Evolutionary conservation across 176 grass and related monocot genomes (phyloP), one percentile per base, ranked within the genome.

Genomic region (Avena eriantha): DNA sequence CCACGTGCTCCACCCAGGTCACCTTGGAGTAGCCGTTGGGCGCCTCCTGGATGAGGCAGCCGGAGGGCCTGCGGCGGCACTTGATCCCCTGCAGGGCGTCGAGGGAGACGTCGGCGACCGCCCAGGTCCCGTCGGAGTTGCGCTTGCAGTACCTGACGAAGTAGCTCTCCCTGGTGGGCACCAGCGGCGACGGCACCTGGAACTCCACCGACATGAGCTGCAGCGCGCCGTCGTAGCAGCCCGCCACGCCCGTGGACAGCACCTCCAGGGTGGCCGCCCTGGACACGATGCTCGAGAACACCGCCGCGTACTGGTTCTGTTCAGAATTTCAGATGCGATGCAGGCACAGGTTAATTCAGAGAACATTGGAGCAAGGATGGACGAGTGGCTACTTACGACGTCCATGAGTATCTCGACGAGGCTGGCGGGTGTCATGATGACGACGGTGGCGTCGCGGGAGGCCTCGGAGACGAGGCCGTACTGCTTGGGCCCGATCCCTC

Each of bases 121-220:
- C 94, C 97, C 97, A 99, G 9, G 87, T 91, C 9, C 97, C 97
- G 23, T 99, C 94, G 0, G 89, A 74, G 2, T 93, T 93, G 84
- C 94, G 94, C 90, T 99, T 99, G 92, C 97, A 99, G 84, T 99
- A 97, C 56, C 97, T 93, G 48, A 89, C 94, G 26, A 99, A 99
- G 76, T 97, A 91, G 87, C 89, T 92, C 78, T 97, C 97, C 39
- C 97, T 75, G 0, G 97, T 99, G 4, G 97, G 94, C 45, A 99
- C 97, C 4, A 99, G 87, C 3, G 97, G 97, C 14, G 97, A 96
- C 1, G 97, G 92, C 74, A 99, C 97, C 87, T 99, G 97, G 79
- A 99, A 99, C 64, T 99, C 97, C 13, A 95, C 97, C 29, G 97
- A 94, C 92, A 99, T 99, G 88, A 98, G 90, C 95, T 98, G 96